Percentiles rank a stretch among this genome's conserved stretches.
Conservation (phyloP, 1,284 basidiomycete species). For the Ustilago loliicola region DNA sequence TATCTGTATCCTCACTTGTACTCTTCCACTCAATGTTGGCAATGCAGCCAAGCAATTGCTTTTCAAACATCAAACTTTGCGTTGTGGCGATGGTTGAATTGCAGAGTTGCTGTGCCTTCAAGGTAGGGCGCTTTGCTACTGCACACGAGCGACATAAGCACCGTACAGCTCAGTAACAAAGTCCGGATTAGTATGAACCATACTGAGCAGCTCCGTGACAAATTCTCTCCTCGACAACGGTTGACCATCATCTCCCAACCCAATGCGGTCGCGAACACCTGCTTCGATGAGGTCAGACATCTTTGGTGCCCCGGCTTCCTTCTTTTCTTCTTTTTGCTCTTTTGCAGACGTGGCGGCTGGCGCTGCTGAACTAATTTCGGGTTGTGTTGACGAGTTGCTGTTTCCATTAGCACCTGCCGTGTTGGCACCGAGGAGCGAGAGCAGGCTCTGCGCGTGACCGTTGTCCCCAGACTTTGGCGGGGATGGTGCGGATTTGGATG, state of each 20-base stretch:
- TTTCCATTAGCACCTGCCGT: background rate
- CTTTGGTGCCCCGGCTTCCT: conserved; percentile 64
- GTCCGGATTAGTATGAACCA: conserved; percentile 74
- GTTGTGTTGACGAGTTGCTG: background rate
- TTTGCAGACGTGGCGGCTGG: background rate
- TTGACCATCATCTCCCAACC: conserved; percentile 64
- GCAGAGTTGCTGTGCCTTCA: background rate
- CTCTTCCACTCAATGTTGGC: background rate
- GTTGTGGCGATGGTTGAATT: background rate
- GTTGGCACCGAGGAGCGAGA: conserved; percentile 22
- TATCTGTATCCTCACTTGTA: conserved; percentile 1
- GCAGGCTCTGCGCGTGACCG: conserved; percentile 23
- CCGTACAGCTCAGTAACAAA: conserved; percentile 61
- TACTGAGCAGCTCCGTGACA: conserved; percentile 77
- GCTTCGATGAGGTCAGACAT: conserved; percentile 72
- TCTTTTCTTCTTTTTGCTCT: background rate
- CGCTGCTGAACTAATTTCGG: background rate
- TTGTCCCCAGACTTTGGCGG: background rate
- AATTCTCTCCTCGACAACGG: conserved; percentile 76
- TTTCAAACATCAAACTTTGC: background rate
- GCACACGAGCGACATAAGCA: conserved; percentile 37
- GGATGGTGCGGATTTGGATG: background rate
- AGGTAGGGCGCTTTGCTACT: background rate
- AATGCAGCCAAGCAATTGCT: background rate
- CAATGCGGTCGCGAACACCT: conserved; percentile 71